These are phyloP conservation scores for Rhodotorula taiwanensis DNA, from an alignment of 768 basidiomycete genomes.

Conservation along the genomic window DNA sequence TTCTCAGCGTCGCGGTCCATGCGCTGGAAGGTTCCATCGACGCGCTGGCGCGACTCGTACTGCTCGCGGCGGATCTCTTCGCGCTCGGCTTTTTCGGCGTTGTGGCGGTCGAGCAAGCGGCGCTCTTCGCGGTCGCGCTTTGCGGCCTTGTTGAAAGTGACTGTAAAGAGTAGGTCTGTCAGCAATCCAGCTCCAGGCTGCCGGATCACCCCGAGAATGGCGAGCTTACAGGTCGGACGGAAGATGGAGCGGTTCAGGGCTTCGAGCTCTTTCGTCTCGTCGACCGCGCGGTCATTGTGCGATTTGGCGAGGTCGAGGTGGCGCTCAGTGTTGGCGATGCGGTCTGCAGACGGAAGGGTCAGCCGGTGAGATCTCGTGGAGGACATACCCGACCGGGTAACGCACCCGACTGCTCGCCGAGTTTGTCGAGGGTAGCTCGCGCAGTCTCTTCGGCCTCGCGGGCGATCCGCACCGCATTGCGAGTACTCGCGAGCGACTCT, in stretches of 20 bases:
- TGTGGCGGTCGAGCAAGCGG: slow-evolving; percentile 74
- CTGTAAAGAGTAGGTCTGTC: background rate
- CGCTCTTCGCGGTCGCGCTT: slow-evolving; percentile 83
- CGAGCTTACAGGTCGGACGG: slow-evolving; percentile 56
- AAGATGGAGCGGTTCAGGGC: slow-evolving; percentile 93
- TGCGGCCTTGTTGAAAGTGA: slow-evolving; percentile 84
- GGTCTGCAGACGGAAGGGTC: slow-evolving; percentile 43
- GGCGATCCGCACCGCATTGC: slow-evolving; percentile 87
- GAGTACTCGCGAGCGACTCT: slow-evolving; percentile 76
- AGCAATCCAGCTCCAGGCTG: too few relatives aligned
- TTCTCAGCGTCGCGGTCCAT: slow-evolving; percentile 46
- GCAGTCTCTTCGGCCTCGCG: slow-evolving; percentile 96
- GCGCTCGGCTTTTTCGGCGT: slow-evolving; percentile 73
- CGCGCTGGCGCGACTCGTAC: slow-evolving; percentile 74
- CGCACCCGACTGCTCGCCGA: slow-evolving; percentile 94
- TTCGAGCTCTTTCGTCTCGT: slow-evolving; percentile 88
- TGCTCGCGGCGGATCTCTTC: slow-evolving; percentile 81
- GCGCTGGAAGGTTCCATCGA: slow-evolving; percentile 66
- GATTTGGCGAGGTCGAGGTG: slow-evolving; percentile 88
- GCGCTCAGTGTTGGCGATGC: slow-evolving; percentile 83
- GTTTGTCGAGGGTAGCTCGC: slow-evolving; percentile 66
- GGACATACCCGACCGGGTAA: too few relatives aligned
- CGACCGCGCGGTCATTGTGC: slow-evolving; percentile 77
- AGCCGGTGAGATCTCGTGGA: too few relatives aligned
- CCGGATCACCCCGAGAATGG: too few relatives aligned